Evolutionary conservation across 108 stramenopile species (phyloP).

Genomic region (Craspedostauros australis): DNA sequence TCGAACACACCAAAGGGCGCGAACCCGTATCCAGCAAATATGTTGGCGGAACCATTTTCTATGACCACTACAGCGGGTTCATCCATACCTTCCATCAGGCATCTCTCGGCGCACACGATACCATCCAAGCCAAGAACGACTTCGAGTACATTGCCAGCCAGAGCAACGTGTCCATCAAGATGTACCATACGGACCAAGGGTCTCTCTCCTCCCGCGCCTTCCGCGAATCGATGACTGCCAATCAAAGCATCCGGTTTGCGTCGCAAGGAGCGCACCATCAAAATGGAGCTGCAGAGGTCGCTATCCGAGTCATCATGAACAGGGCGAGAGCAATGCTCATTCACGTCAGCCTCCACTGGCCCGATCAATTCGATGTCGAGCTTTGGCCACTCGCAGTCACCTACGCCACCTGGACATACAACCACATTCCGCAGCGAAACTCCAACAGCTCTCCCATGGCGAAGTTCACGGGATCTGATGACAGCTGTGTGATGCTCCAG

Average conservation of each 20-base stretch:
- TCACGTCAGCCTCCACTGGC: conserved; percentile 37
- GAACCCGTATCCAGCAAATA: conserved; percentile 13
- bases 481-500: conserved; percentile 1
- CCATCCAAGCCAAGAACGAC: conserved; percentile 9
- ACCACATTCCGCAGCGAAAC: conserved; percentile 22
- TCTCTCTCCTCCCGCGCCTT: conserved; percentile 14
- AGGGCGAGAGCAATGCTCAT: conserved; percentile 37
- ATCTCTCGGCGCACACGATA: conserved; percentile 12
- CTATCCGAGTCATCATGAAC: conserved; percentile 23
- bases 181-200: conserved; percentile 29
- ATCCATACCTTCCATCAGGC: conserved; percentile 15
- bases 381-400: conserved; percentile 47
- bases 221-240: background rate
- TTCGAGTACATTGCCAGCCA: conserved; percentile 8
- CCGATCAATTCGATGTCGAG: conserved; percentile 6
- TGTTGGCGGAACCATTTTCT: conserved; percentile 34
- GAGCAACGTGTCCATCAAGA: conserved; percentile 17
- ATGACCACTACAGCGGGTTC: conserved; percentile 28
- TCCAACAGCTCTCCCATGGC: conserved; percentile 27
- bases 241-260: conserved; percentile 19
- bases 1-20: conserved; percentile 21
- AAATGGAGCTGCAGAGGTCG: conserved; percentile 47
- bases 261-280: conserved; percentile 55
- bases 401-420: conserved; percentile 33
- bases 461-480: conserved; percentile 21